These are phyloP conservation scores for Malassezia vespertilionis DNA, from an alignment of 1,284 basidiomycete species.

Conservation along the genomic window DNA sequence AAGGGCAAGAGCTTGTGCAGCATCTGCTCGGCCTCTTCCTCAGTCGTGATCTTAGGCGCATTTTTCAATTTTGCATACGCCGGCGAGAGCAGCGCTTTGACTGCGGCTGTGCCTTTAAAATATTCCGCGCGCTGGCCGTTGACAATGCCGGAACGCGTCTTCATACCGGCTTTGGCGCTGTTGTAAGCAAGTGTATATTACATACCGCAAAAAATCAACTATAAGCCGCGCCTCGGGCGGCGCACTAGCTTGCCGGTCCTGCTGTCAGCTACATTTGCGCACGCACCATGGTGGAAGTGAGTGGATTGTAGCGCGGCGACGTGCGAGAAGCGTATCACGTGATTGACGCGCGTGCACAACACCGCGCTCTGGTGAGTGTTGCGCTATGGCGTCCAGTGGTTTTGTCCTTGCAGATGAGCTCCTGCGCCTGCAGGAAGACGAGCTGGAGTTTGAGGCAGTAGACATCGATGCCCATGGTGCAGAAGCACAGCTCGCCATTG, in stretches of 20 bases:
- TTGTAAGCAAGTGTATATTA: neutral
- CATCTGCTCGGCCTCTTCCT: constrained; percentile 62
- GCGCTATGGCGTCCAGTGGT: constrained; percentile 3
- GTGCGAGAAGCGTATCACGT: neutral
- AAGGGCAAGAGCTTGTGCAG: constrained; percentile 65
- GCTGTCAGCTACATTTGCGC: constrained; percentile 10
- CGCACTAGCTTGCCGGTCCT: constrained; percentile 41
- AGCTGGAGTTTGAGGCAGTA: constrained; percentile 35
- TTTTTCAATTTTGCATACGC: constrained; percentile 78
- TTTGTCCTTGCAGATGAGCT: constrained; percentile 40
- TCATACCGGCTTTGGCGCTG: constrained; percentile 59
- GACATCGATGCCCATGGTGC: constrained; percentile 24
- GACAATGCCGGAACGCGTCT: constrained; percentile 75
- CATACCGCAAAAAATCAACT: constrained; percentile 35
- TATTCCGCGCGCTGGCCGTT: constrained; percentile 93
- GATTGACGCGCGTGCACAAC: constrained; percentile 1
- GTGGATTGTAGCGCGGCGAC: neutral
- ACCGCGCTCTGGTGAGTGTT: no score
- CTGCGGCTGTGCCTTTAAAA: constrained; percentile 66
- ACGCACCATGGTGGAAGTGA: constrained; percentile 12
- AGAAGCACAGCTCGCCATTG: constrained; percentile 22
- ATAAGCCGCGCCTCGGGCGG: constrained; percentile 29
- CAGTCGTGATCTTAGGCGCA: constrained; percentile 50
- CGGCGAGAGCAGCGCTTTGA: constrained; percentile 81
- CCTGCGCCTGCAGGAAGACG: constrained; percentile 30